Conservation (phyloP, 495 filamentous ascomycete species). For the Hypoxylon fragiforme region DNA sequence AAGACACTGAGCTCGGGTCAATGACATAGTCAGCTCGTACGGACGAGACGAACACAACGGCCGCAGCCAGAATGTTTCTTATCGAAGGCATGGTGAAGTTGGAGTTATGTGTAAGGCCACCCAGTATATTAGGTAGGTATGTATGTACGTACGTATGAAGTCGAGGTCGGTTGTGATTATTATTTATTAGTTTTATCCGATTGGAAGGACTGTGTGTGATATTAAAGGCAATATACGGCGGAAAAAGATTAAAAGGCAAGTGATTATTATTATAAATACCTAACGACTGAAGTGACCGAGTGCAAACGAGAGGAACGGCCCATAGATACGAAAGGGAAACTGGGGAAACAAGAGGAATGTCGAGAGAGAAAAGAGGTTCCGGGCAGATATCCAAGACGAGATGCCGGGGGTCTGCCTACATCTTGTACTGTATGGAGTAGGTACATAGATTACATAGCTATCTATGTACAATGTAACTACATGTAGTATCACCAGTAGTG, state of each 20-base stretch:
- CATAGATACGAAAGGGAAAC: constrained; percentile 33
- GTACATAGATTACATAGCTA: no score
- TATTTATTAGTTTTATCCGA: neutral
- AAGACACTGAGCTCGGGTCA: constrained; percentile 60
- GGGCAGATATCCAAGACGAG: constrained; percentile 16
- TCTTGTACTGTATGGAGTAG: constrained; percentile 31
- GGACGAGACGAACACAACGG: constrained; percentile 45
- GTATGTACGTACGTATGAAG: neutral
- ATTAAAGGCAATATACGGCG: constrained; percentile 32
- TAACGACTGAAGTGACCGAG: constrained; percentile 16
- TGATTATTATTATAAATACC: constrained; percentile 25
- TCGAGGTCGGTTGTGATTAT: constrained; percentile 14
- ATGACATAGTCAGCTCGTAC: constrained; percentile 56
- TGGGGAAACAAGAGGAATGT: constrained; percentile 35
- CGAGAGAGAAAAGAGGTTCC: constrained; percentile 16
- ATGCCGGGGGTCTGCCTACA: constrained; percentile 15
- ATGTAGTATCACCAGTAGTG: constrained; percentile 6
- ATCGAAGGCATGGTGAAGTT: constrained; percentile 51
- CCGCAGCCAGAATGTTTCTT: constrained; percentile 49
- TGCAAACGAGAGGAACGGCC: constrained; percentile 27
- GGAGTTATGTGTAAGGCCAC: constrained; percentile 8
- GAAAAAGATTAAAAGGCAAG: constrained; percentile 21
- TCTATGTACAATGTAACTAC: neutral
- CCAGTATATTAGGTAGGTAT: neutral
- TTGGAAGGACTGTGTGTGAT: constrained; percentile 19